Conservation (phyloP, 345 rosid species). For the Gossypium australe region DNA sequence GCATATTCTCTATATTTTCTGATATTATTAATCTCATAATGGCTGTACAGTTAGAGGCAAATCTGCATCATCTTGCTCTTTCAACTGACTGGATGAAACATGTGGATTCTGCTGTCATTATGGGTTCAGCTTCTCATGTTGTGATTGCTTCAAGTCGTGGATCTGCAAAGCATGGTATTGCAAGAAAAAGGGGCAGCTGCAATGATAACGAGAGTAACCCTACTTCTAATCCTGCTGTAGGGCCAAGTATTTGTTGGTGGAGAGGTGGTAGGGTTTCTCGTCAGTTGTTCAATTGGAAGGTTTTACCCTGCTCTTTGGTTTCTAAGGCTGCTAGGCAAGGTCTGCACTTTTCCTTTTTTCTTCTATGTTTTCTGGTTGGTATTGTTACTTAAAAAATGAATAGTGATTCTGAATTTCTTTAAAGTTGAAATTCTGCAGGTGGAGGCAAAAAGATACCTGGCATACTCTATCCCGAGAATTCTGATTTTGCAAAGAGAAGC, state of each 20-base stretch:
- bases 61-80: slow-evolving; percentile 64
- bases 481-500: slow-evolving; percentile 84
- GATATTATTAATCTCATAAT: slow-evolving; percentile 14
- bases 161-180: slow-evolving; percentile 57
- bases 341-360: slow-evolving; percentile 30
- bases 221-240: slow-evolving; percentile 49
- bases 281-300: slow-evolving; percentile 79
- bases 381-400: slow-evolving; percentile 18
- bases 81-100: slow-evolving; percentile 75
- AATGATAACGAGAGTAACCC: slow-evolving; percentile 48
- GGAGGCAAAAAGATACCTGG: slow-evolving; percentile 69
- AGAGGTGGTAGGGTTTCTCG: slow-evolving; percentile 90
- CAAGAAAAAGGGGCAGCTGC: slow-evolving; percentile 51
- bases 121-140: slow-evolving; percentile 79
- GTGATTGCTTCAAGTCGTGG: slow-evolving; percentile 49
- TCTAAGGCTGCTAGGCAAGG: slow-evolving; percentile 95
- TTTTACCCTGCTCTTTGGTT: slow-evolving; percentile 52
- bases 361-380: neutral
- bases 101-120: slow-evolving; percentile 51
- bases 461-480: slow-evolving; percentile 75
- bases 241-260: slow-evolving; percentile 82
- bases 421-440: slow-evolving; percentile 58
- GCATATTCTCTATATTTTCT: neutral
- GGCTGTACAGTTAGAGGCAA: slow-evolving; percentile 71
- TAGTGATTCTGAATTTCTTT: slow-evolving; percentile 36